Evolutionary conservation across 192 early-diverging fungal species (phyloP), one percentile per base, ranked within the genome.

Genomic region (Backusella macrospora): DNA sequence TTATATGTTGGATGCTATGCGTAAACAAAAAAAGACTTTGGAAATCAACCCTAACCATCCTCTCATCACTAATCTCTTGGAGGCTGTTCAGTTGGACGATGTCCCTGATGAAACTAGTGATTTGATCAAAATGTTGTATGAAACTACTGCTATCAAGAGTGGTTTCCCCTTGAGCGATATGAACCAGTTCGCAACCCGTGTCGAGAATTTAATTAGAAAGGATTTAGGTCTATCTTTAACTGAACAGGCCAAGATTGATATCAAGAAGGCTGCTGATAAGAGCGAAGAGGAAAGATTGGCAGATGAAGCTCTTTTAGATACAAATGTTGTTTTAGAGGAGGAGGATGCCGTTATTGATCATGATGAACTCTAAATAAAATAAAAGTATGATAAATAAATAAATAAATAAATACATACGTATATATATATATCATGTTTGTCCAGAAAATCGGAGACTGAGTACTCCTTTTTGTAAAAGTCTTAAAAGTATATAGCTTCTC

Each of bases 1-100:
- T 42, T 75, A 71, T 5, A 62, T 82, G 14, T 79, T 90, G 79
- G 74, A 82, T 48, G 62, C 80, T 14, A 85, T 88, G 75, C 79
- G 78, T 44, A 73, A 80, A 26, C 79, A 81, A 67, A 91, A 91
- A 79, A 90, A 88, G 83, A 86, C 83, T 52, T 77, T 92, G 38
- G 91, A 92, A 68, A 87, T 92, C 74, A 92, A 92, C 73, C 89
- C 89, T 13, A 73, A 81, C 6, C 91, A 92, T 55, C 91, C 91
- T 43, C 59, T 92, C 46, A 86, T 92, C 23, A 37, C 81, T 10
- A 78, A 81, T 14, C 66, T 92, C 48, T 73, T 91, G 16, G 83
- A 87, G 38, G 82, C 81, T 49, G 82, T 80, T 6, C 79, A 85
- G 62, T 78, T 75, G 48, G 82, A 86, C 18, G 80, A 84, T 40